Evolutionary conservation across 1,139 yeast genomes (phyloP).

Genomic region (Zygotorulaspora mrakii): DNA sequence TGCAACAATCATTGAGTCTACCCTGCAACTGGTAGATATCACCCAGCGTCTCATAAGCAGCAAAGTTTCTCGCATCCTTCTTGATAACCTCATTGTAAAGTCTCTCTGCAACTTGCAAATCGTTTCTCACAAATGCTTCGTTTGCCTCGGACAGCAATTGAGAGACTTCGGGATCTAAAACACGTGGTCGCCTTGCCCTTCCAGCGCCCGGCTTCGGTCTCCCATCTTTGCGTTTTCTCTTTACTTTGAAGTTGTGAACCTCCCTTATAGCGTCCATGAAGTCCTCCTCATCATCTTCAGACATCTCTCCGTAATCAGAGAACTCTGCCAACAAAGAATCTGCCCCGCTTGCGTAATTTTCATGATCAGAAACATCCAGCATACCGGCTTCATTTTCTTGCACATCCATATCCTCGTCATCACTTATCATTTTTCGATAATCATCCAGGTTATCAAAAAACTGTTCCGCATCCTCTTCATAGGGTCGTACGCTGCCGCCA

Average conservation of each 20-base stretch:
- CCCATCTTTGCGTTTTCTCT: conserved; percentile 43
- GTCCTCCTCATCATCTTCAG: conserved; percentile 41
- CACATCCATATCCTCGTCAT: conserved; percentile 16
- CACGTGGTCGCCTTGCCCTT: conserved; percentile 42
- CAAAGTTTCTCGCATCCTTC: conserved; percentile 69
- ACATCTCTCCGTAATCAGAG: conserved; percentile 36
- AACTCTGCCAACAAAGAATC: conserved; percentile 38
- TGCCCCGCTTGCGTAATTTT: conserved; percentile 21
- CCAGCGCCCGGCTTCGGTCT: conserved; percentile 30
- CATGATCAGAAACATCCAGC: conserved; percentile 26
- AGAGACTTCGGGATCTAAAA: conserved; percentile 68
- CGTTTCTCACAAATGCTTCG: conserved; percentile 68
- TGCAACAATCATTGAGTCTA: conserved; percentile 66
- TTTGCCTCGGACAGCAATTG: conserved; percentile 66
- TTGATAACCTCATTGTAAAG: conserved; percentile 70
- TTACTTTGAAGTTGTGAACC: conserved; percentile 56
- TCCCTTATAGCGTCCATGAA: conserved; percentile 62
- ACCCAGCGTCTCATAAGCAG: conserved; percentile 83
- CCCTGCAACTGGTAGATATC: conserved; percentile 74
- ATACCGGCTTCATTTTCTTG: conserved; percentile 14
- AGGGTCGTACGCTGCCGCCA: conserved; percentile 17
- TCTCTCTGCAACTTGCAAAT: conserved; percentile 62
- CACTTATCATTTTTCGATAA: conserved; percentile 19
- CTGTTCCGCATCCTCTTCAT: conserved; percentile 30
- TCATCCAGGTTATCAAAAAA: conserved; percentile 32